phyloP scores from a whole-genome alignment of 495 filamentous ascomycete genomes.

The Aspergillus campestris region DNA sequence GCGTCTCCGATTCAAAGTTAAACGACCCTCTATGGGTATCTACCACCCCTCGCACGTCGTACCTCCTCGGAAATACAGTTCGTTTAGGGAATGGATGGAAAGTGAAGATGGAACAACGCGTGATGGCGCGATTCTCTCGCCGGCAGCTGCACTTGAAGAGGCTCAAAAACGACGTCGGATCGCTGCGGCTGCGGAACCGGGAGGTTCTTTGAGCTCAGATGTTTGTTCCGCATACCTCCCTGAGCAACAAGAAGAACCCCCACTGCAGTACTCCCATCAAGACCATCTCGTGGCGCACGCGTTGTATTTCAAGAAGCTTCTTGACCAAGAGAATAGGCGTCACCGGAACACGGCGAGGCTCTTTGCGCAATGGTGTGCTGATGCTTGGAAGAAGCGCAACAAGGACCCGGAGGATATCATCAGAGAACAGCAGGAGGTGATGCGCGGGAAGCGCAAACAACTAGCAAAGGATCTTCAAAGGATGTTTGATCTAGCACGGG shows the following conservation, averaged over 20 bases:
- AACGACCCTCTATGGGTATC: slow-evolving; percentile 41
- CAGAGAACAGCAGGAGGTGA: slow-evolving; percentile 41
- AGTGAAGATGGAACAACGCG: slow-evolving; percentile 30
- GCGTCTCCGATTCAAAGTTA: slow-evolving; percentile 44
- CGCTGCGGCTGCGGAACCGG: slow-evolving; percentile 59
- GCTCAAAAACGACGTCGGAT: slow-evolving; percentile 48
- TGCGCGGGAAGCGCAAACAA: slow-evolving; percentile 53
- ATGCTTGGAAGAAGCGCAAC: slow-evolving; percentile 38
- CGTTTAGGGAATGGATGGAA: slow-evolving; percentile 52
- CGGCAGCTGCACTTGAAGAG: slow-evolving; percentile 48
- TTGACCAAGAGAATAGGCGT: slow-evolving; percentile 65
- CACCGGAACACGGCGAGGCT: slow-evolving; percentile 47
- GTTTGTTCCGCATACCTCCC: slow-evolving; percentile 68
- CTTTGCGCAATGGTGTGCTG: slow-evolving; percentile 39
- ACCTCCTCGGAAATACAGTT: slow-evolving; percentile 33
- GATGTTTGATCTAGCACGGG: slow-evolving; percentile 71
- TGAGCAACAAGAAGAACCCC: slow-evolving; percentile 64
- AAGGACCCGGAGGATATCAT: slow-evolving; percentile 39
- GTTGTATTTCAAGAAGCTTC: slow-evolving; percentile 65
- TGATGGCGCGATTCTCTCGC: slow-evolving; percentile 38
- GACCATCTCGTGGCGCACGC: slow-evolving; percentile 81
- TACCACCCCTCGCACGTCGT: slow-evolving; percentile 46
- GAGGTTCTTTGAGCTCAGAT: slow-evolving; percentile 63
- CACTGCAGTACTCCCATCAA: slow-evolving; percentile 70
- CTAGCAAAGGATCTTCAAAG: slow-evolving; percentile 60